phyloP scores from a whole-genome alignment of 2,329 filamentous ascomycete species.

The Stagonosporopsis tanaceti region DNA sequence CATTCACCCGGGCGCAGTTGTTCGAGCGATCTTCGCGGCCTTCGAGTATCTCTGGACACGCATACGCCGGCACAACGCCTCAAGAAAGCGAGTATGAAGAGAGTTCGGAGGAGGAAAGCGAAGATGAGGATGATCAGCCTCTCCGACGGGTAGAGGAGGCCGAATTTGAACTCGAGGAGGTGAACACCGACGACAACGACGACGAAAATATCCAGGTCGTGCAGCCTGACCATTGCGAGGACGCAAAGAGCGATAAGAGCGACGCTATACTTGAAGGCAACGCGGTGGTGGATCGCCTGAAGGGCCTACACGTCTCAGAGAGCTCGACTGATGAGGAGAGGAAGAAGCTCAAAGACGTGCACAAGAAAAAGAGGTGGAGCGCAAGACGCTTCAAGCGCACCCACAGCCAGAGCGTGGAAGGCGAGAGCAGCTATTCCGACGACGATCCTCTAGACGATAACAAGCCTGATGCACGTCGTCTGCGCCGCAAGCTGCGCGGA shows the following conservation, averaged over 20 bases:
- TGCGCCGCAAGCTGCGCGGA: slow-evolving; percentile 53
- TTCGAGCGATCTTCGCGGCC: slow-evolving; percentile 47
- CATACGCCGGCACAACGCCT: slow-evolving; percentile 38
- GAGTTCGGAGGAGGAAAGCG: slow-evolving; percentile 38
- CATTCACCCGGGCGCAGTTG: slow-evolving; percentile 48
- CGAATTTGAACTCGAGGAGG: slow-evolving; percentile 55
- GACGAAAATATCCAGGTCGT: slow-evolving; percentile 55
- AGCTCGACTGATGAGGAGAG: slow-evolving; percentile 46
- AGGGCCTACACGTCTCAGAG: slow-evolving; percentile 46
- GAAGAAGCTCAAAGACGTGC: slow-evolving; percentile 38
- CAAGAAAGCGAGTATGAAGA: slow-evolving; percentile 43
- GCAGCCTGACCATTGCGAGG: slow-evolving; percentile 55
- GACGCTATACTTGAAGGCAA: slow-evolving; percentile 38
- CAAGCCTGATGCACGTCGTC: slow-evolving; percentile 50
- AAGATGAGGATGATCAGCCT: slow-evolving; percentile 34
- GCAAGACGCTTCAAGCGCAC: slow-evolving; percentile 55
- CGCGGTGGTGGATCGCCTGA: slow-evolving; percentile 43
- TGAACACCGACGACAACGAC: slow-evolving; percentile 50
- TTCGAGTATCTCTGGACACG: slow-evolving; percentile 49
- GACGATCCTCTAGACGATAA: slow-evolving; percentile 52
- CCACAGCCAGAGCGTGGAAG: slow-evolving; percentile 56
- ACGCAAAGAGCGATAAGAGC: slow-evolving; percentile 49
- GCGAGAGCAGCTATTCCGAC: slow-evolving; percentile 54
- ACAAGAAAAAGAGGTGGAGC: slow-evolving; percentile 54
- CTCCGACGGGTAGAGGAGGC: slow-evolving; percentile 39